Percentiles rank a stretch among this genome's conserved stretches.
These are phyloP conservation scores for Wickerhamomyces rabaulensis DNA, from an alignment of 805 yeast genomes.

Conservation along the genomic window DNA sequence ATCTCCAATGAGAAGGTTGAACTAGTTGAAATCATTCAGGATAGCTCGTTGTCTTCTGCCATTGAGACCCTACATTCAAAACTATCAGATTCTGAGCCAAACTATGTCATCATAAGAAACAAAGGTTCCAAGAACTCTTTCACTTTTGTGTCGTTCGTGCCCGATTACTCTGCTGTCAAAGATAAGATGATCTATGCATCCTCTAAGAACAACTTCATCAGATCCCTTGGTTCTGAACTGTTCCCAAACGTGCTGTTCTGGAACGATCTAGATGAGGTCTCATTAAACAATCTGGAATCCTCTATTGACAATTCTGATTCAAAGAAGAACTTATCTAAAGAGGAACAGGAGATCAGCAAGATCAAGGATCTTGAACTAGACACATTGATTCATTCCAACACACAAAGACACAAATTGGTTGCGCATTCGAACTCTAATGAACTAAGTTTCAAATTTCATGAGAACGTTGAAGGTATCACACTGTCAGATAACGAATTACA, in stretches of 20 bases:
- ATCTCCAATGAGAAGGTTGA: conserved; percentile 32
- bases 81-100: conserved; percentile 36
- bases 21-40: conserved; percentile 29
- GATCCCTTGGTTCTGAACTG: conserved; percentile 59
- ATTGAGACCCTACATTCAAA: conserved; percentile 28
- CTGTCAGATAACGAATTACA: conserved; percentile 33
- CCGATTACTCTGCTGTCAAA: conserved; percentile 78
- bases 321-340: conserved; percentile 48
- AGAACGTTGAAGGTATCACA: conserved; percentile 22
- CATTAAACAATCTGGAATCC: conserved; percentile 41
- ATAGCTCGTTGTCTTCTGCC: conserved; percentile 30
- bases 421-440: conserved; percentile 22
- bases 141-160: conserved; percentile 76
- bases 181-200: conserved; percentile 94
- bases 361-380: conserved; percentile 40
- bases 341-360: conserved; percentile 46
- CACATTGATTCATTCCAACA: conserved; percentile 26
- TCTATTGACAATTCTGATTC: conserved; percentile 31
- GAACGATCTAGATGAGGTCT: conserved; percentile 30
- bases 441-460: conserved; percentile 21
- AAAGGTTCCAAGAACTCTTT: conserved; percentile 22
- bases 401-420: conserved; percentile 24
- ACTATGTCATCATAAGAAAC: conserved; percentile 44
- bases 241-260: conserved; percentile 29
- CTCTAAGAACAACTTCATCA: conserved; percentile 69